Evolutionary conservation across 768 basidiomycete species (phyloP).

Genomic region (Lactarius indigo): DNA sequence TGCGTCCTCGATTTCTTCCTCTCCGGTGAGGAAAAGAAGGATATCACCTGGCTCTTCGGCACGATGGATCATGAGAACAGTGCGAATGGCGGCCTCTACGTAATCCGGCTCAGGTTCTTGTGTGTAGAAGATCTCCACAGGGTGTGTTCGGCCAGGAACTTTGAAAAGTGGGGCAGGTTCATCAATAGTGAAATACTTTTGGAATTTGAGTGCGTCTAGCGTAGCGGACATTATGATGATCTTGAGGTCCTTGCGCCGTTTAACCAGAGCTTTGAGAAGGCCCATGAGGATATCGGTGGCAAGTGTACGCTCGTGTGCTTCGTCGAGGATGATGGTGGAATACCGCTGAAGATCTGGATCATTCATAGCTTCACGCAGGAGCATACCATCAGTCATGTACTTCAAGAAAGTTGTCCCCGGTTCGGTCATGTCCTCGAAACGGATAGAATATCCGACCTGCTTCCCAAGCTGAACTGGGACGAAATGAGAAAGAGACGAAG

Average conservation of each 20-base stretch:
- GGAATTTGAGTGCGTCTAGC: conserved; percentile 94
- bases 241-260: conserved; percentile 83
- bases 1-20: conserved; percentile 97
- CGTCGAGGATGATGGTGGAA: conserved; percentile 97
- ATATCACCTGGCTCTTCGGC: conserved; percentile 93
- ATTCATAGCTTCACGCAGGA: conserved; percentile 97
- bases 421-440: conserved; percentile 96
- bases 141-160: conserved; percentile 90
- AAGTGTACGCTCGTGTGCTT: conserved; percentile 96
- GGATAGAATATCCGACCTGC: conserved; percentile 96
- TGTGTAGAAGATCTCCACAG: conserved; percentile 94
- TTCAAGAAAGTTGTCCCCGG: conserved; percentile 91
- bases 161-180: conserved; percentile 74
- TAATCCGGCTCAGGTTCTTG: conserved; percentile 94
- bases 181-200: conserved; percentile 76
- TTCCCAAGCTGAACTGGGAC: conserved; percentile 80
- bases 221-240: conserved; percentile 99
- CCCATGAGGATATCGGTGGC: conserved; percentile 99
- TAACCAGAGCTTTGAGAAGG: conserved; percentile 80
- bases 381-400: conserved; percentile 99
- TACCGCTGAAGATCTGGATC: conserved; percentile 86
- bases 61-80: conserved; percentile 95
- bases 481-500: conserved; percentile 14
- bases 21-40: conserved; percentile 93
- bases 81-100: conserved; percentile 93